Evolutionary conservation across 2,329 filamentous ascomycete species (phyloP), one percentile per base, ranked within the genome.

Genomic region (Talaromyces islandicus): DNA sequence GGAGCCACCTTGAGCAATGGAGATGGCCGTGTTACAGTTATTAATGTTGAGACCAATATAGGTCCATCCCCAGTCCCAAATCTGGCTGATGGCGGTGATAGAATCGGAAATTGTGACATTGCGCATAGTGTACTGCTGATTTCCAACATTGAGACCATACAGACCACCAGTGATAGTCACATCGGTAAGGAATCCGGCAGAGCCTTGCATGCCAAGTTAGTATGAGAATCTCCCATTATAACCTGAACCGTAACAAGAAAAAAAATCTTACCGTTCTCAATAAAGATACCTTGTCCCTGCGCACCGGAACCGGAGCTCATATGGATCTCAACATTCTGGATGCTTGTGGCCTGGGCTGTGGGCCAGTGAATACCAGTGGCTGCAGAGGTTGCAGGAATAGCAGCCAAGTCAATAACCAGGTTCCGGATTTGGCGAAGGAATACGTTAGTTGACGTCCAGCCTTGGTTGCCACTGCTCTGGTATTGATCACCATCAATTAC

Each of bases 341-440:
- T 76, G 54, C 80, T 83, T 1, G 84, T 86, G 1, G 84, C 81
- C 66, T 84, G 81, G 11, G 78, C 77, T 48, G 78, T 78, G 19
- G 81, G 81, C 81, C 81, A 84, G 65, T 83, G 81, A 54, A 84
- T 80, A 56, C 73, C 74, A 24, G 68, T 73, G 10, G 70, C 68
- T 24, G 64, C 66, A 6, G 63, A 66, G 38, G 56, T 64, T 2
- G 70, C 66, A n/a, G 73, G 69, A 48, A 76, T 70, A 9, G 63
- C 64, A 5, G 77, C 79, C 50, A 80, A 75, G 67, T 90, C 87
- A 43, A 90, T 77, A 59, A 86, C 76, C 54, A 90, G 78, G 67
- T 90, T 90, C 9, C 85, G 79, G 60, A 89, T 80, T 64, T 86
- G 83, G 51, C 86, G 79, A 68, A 80, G 86, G 72, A 90, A 90